Conservation (phyloP, 257 asterid genomes). For the Agastache rugosa region DNA sequence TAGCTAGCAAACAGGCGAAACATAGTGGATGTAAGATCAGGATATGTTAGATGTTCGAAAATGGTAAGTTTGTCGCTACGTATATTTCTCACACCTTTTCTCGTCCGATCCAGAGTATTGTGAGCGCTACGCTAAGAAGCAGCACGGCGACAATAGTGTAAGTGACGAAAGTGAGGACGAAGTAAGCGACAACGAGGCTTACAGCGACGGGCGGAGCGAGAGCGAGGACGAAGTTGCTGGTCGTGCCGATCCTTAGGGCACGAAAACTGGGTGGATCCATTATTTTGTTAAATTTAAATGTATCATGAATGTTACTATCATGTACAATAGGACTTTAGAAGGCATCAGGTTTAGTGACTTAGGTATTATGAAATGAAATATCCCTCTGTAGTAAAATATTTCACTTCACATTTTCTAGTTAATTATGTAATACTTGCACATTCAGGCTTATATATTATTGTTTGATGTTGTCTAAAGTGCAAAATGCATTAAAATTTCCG, state of each 20-base stretch:
- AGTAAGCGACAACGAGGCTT: slow-evolving; percentile 62
- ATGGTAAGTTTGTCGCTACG: neutral
- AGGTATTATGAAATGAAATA: slow-evolving; percentile 16
- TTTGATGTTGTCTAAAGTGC: slow-evolving; percentile 24
- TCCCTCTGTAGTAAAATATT: slow-evolving; percentile 23
- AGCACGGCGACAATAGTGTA: slow-evolving; percentile 44
- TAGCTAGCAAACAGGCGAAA: too few relatives aligned
- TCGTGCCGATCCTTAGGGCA: slow-evolving; percentile 58
- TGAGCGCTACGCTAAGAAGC: slow-evolving; percentile 84
- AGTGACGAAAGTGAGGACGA: slow-evolving; percentile 57
- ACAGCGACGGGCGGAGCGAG: slow-evolving; percentile 62
- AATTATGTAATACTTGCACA: slow-evolving; percentile 29
- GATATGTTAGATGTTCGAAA: neutral
- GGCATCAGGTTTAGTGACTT: slow-evolving; percentile 35
- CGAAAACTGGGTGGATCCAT: neutral
- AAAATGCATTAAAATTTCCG: too few relatives aligned
- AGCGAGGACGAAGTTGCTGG: slow-evolving; percentile 73
- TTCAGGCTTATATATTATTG: slow-evolving; percentile 32
- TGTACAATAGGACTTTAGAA: slow-evolving; percentile 44
- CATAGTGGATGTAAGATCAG: too few relatives aligned
- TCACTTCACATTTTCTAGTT: slow-evolving; percentile 20
- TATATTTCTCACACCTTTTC: slow-evolving; percentile 15
- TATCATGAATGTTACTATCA: slow-evolving; percentile 34
- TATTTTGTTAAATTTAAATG: slow-evolving; percentile 33
- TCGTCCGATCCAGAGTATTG: slow-evolving; percentile 62